These are phyloP conservation scores for Globisporangium paroecandrum DNA, from an alignment of 352 stramenopile genomes.

Conservation along the genomic window DNA sequence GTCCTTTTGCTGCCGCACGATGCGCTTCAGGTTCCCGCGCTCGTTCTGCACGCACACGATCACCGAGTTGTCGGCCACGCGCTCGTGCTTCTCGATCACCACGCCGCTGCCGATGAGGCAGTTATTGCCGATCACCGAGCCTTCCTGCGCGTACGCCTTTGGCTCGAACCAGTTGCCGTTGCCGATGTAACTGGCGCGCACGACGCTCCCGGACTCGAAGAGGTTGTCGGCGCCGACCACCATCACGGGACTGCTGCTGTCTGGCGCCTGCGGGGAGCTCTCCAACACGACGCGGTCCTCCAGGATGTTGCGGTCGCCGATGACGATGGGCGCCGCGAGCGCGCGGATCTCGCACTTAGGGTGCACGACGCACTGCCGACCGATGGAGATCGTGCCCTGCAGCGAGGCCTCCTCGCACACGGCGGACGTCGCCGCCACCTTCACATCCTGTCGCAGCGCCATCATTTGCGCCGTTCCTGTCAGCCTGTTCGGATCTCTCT, in stretches of 20 bases:
- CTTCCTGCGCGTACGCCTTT: conserved; percentile 40
- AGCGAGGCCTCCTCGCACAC: conserved; percentile 56
- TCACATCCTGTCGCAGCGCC: conserved; percentile 6
- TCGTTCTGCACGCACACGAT: conserved; percentile 56
- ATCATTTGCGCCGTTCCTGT: neutral
- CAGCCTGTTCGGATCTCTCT: neutral
- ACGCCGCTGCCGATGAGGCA: conserved; percentile 82
- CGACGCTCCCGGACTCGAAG: conserved; percentile 74
- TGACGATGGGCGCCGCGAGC: conserved; percentile 30
- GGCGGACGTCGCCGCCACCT: conserved; percentile 29
- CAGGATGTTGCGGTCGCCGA: conserved; percentile 72
- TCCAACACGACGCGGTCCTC: conserved; percentile 58
- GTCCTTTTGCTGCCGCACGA: conserved; percentile 61
- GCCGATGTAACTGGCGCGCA: conserved; percentile 53
- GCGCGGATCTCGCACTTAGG: conserved; percentile 40
- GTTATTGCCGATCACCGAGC: conserved; percentile 73
- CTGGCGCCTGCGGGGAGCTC: conserved; percentile 13
- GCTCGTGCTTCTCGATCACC: conserved; percentile 57
- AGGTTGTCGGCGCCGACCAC: conserved; percentile 62
- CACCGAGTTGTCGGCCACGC: conserved; percentile 68
- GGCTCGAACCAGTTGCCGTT: conserved; percentile 78
- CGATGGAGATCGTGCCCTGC: conserved; percentile 36
- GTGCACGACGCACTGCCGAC: conserved; percentile 42
- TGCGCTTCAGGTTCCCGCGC: conserved; percentile 26
- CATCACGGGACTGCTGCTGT: conserved; percentile 29